Base-by-base conservation (phyloP, 176 grass and related monocot genomes). In the Microstegium vimineum region DNA sequence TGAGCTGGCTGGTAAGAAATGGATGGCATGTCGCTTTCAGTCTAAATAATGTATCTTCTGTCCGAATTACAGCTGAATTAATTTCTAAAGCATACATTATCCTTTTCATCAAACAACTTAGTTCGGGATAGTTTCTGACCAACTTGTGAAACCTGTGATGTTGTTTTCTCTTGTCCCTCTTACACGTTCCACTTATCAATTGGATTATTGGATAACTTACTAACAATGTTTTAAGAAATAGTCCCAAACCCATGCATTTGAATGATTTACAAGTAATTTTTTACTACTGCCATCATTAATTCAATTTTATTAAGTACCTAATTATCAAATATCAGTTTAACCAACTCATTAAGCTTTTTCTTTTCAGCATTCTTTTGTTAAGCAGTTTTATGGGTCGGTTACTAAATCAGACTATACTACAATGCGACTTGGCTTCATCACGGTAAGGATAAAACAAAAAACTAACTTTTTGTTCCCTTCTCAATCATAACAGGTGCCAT, bases 1-100 rank as follows among this genome's bases (percentile, higher is more conserved):
- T 88, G 61, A 90, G 92, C 73, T 98, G 95, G 95, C 82, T 95
- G 92, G 95, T 98, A 90, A 77, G 90, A 87, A 69, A 87, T 83
- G 14, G 32, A 40, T 79, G 8, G 18, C 77, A 74, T 79, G 25
- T 62, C 8, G 4, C 74, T 68, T 72, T 35, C 10, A 60, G 52
- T 68, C 25, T 47, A 86, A 78, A n/a, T 1, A 54, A 1, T 41
- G 11, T 38, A 6, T 62, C 0, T 64, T 84, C 17, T 28, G 6
- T 80, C 70, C 22, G 33, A 62, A 40, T 13, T 34, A 26, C 32
- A 33, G 23, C 28, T 37, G 45, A 41, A 16, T 30, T 18, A 77
- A 22, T 78, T 78, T 63, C 38, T 46, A n/a, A 65, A 78, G 25
- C 3, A 32, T 20, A 32, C 3, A 9, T 10, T 66, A 16, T 23